Evolutionary conservation across 2,329 filamentous ascomycete species (phyloP).

Genomic region (Fusarium hainanense): DNA sequence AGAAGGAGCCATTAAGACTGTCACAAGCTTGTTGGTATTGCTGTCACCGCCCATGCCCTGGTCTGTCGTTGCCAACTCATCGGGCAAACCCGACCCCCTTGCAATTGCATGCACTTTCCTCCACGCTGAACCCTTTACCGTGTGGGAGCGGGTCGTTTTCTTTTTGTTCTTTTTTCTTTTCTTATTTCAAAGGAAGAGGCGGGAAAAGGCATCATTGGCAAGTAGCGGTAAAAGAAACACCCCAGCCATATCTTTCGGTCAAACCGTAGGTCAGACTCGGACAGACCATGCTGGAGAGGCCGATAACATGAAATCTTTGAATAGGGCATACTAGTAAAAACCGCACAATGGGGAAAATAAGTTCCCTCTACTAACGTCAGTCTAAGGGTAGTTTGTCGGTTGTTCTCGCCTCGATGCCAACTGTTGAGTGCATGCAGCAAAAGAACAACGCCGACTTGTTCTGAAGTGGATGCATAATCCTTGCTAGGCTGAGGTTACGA

Average conservation of each 20-base stretch:
- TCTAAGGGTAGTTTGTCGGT: neutral
- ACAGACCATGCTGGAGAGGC: neutral
- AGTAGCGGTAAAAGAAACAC: conserved; percentile 14
- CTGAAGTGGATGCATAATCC: conserved; percentile 17
- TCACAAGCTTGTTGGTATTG: conserved; percentile 3
- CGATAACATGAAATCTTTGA: neutral
- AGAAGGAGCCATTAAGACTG: conserved; percentile 5
- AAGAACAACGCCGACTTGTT: conserved; percentile 26
- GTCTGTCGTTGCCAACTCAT: conserved; percentile 35
- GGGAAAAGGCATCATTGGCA: neutral
- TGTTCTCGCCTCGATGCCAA: conserved; percentile 28
- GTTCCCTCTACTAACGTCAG: conserved; percentile 15
- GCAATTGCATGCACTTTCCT: conserved; percentile 19
- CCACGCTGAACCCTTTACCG: conserved; percentile 30
- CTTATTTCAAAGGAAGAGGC: neutral
- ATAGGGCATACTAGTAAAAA: conserved; percentile 30
- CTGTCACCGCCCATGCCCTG: conserved; percentile 27
- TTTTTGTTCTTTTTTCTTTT: conserved; percentile 1
- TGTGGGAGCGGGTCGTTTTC: conserved; percentile 20
- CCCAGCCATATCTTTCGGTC: neutral
- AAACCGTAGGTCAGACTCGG: neutral
- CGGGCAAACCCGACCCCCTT: conserved; percentile 20
- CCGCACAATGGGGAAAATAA: conserved; percentile 27
- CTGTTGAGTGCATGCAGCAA: conserved; percentile 47
- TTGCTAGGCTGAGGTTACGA: conserved; percentile 21